Evolutionary conservation across 306 rosid genomes (phyloP).

Genomic region (Alnus glutinosa): DNA sequence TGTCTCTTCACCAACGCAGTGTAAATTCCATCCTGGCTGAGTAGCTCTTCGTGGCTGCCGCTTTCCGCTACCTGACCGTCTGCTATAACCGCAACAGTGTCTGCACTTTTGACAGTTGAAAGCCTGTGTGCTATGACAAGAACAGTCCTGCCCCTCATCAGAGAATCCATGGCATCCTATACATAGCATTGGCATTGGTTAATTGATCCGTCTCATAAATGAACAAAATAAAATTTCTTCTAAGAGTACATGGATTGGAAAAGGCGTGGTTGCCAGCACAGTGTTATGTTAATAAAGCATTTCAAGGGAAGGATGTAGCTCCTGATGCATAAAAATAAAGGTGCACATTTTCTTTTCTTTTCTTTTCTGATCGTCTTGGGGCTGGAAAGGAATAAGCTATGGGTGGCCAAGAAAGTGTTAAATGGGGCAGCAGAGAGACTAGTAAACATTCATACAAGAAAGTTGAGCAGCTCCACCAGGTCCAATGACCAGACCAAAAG

Average conservation of each 20-base stretch:
- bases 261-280: too few relatives aligned
- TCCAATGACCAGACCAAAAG: not conserved
- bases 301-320: too few relatives aligned
- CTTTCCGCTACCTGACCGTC: conserved; percentile 67
- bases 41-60: conserved; percentile 70
- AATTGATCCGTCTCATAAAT: not conserved
- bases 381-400: too few relatives aligned
- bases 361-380: too few relatives aligned
- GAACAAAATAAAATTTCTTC: not conserved
- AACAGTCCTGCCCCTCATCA: conserved; percentile 72
- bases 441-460: not conserved
- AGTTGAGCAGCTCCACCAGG: not conserved
- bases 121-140: conserved; percentile 78
- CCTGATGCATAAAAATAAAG: too few relatives aligned
- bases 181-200: not conserved
- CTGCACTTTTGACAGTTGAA: conserved; percentile 66
- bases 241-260: not conserved
- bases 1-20: conserved; percentile 60
- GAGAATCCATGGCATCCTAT: conserved; percentile 78
- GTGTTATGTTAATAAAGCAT: too few relatives aligned
- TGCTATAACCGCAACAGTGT: conserved; percentile 57
- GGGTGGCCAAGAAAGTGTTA: not conserved
- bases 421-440: not conserved
- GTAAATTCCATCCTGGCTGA: conserved; percentile 53
- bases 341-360: too few relatives aligned